Evolutionary conservation across 441 rosid species (phyloP).

Genomic region (Adansonia madagascariensis): DNA sequence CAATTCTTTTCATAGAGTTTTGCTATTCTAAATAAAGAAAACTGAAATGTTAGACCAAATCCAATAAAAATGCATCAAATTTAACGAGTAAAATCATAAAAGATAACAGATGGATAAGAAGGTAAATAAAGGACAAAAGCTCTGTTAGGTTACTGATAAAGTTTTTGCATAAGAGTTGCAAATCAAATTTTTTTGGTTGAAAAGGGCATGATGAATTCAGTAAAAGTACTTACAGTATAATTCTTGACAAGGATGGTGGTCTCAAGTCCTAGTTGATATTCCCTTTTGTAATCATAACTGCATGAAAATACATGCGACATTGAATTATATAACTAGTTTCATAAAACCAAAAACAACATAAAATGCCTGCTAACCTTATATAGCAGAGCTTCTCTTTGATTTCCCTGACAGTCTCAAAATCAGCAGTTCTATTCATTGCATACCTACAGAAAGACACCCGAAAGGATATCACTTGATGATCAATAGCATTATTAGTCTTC

Average conservation of each 20-base stretch:
- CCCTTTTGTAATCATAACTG: conserved; percentile 97
- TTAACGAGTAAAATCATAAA: conserved; percentile 1
- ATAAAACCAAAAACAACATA: conserved; percentile 1
- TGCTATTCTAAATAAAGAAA: conserved; percentile 4
- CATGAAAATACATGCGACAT: conserved; percentile 27
- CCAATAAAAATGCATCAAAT: background rate
- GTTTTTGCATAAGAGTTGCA: conserved; percentile 6
- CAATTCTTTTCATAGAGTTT: background rate
- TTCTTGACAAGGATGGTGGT: conserved; percentile 94
- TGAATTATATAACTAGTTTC: conserved; percentile 14
- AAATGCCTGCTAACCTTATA: conserved; percentile 56
- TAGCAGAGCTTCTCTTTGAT: conserved; percentile 98
- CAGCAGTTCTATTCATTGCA: conserved; percentile 90
- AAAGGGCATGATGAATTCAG: background rate
- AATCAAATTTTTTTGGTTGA: conserved; percentile 6
- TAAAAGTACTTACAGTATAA: conserved; percentile 60
- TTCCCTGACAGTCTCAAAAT: conserved; percentile 96
- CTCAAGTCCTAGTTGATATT: conserved; percentile 91
- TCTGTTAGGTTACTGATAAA: background rate
- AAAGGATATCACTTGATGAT: conserved; percentile 13
- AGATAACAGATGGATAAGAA: background rate
- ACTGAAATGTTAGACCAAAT: conserved; percentile 9
- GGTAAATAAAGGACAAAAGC: background rate
- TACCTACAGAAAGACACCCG: conserved; percentile 53
- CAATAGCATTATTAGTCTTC: background rate